Conservation (phyloP, 1,284 basidiomycete genomes). For the Cerrena zonata region DNA sequence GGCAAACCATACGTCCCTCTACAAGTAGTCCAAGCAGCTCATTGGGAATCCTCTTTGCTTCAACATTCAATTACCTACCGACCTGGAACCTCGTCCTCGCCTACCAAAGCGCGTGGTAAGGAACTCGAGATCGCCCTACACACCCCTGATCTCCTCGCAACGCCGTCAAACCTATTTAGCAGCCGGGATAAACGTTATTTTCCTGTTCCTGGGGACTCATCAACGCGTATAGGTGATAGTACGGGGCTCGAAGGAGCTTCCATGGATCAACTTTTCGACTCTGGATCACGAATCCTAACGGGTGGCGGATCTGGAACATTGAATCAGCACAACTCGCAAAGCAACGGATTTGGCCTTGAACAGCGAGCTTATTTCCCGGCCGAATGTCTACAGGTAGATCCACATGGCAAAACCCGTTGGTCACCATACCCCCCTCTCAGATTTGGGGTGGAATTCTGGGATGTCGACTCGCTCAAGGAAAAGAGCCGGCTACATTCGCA, state of each 20-base stretch:
- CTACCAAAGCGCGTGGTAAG: slow-evolving; percentile 43
- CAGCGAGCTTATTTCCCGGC: slow-evolving; percentile 38
- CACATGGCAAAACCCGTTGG: slow-evolving; percentile 45
- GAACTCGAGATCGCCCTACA: slow-evolving; percentile 55
- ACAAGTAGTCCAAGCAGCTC: slow-evolving; percentile 64
- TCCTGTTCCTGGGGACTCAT: slow-evolving; percentile 72
- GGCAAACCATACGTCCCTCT: slow-evolving; percentile 66
- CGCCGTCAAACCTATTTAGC: slow-evolving; percentile 13
- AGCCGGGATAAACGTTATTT: slow-evolving; percentile 46
- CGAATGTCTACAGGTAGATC: slow-evolving; percentile 37
- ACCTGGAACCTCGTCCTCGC: slow-evolving; percentile 26
- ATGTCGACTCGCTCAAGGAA: slow-evolving; percentile 75
- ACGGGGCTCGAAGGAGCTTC: slow-evolving; percentile 47
- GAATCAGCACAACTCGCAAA: slow-evolving; percentile 34
- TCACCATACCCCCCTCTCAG: slow-evolving; percentile 69
- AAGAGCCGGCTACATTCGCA: slow-evolving; percentile 75
- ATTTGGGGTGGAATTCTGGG: slow-evolving; percentile 88
- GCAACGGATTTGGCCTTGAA: slow-evolving; percentile 62
- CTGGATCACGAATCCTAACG: background rate
- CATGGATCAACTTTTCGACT: slow-evolving; percentile 49
- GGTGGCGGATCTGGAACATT: slow-evolving; percentile 11
- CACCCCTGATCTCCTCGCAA: slow-evolving; percentile 35
- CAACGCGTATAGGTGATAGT: slow-evolving; percentile 74
- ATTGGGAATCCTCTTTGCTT: slow-evolving; percentile 69
- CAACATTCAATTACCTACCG: slow-evolving; percentile 50